These are phyloP conservation scores for Cryptococcus sp. DNA, from an alignment of 1,284 basidiomycete genomes.

Conservation along the genomic window DNA sequence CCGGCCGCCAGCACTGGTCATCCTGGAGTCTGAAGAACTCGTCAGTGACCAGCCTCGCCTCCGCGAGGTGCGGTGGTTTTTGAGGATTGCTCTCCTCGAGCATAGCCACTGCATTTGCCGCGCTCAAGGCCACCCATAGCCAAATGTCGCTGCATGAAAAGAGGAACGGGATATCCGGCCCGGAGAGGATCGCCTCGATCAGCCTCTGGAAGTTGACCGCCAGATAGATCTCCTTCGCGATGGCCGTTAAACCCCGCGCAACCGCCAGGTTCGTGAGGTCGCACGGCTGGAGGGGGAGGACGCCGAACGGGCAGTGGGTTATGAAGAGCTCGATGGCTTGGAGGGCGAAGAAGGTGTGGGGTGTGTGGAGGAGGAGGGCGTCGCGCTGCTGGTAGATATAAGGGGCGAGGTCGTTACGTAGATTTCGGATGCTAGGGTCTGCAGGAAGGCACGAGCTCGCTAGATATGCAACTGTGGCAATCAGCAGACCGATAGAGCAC, in stretches of 20 bases:
- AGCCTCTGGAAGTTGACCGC: constrained; percentile 24
- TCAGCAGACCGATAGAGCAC: constrained; percentile 21
- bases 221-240: constrained; percentile 17
- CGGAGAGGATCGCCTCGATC: constrained; percentile 13
- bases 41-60: constrained; percentile 19
- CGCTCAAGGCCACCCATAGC: constrained; percentile 30
- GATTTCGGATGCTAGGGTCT: constrained; percentile 8
- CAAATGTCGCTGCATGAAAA: constrained; percentile 30
- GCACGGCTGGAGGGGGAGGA: constrained; percentile 32
- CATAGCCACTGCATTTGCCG: constrained; percentile 23
- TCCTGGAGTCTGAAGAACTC: constrained; percentile 10
- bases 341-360: constrained; percentile 29
- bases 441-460: constrained; percentile 25
- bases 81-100: constrained; percentile 28
- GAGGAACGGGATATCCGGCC: constrained; percentile 6
- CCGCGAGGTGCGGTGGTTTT: constrained; percentile 16
- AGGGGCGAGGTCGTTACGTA: constrained; percentile 23
- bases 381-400: constrained; percentile 27
- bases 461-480: constrained; percentile 31
- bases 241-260: constrained; percentile 27
- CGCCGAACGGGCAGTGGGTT: constrained; percentile 37
- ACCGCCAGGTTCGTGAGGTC: constrained; percentile 29
- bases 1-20: constrained; percentile 21
- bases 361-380: constrained; percentile 28
- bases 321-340: constrained; percentile 38